These are phyloP conservation scores for Rhizopus arrhizus DNA, from an alignment of 371 early-diverging fungal species.

Conservation along the genomic window DNA sequence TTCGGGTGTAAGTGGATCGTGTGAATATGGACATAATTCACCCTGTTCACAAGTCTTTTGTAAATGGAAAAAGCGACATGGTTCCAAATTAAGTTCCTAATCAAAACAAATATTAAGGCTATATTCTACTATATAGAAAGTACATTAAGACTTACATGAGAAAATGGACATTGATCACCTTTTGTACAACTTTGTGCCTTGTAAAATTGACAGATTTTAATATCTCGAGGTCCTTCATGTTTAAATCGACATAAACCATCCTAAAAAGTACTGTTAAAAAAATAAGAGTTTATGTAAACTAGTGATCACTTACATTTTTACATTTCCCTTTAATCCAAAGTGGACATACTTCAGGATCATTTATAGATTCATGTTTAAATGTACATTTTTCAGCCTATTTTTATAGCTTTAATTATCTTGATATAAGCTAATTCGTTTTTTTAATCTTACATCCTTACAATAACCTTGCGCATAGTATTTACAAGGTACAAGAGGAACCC, in stretches of 20 bases:
- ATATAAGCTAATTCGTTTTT: background rate
- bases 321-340: constrained; percentile 4
- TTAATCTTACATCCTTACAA: constrained; percentile 15
- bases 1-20: constrained; percentile 24
- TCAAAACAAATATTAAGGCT: background rate
- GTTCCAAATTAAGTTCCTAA: constrained; percentile 38
- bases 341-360: constrained; percentile 1
- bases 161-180: constrained; percentile 29
- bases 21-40: constrained; percentile 34
- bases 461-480: constrained; percentile 1
- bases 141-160: constrained; percentile 30
- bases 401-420: background rate
- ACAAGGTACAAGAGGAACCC: constrained; percentile 7
- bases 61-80: constrained; percentile 44
- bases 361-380: constrained; percentile 16
- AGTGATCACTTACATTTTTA: constrained; percentile 1
- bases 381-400: constrained; percentile 17
- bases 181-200: constrained; percentile 32
- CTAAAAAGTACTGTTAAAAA: constrained; percentile 6
- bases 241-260: constrained; percentile 25
- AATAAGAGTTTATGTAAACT: background rate
- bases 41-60: constrained; percentile 27
- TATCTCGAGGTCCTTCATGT: constrained; percentile 19
- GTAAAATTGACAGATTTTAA: constrained; percentile 32
- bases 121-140: background rate